Conservation (phyloP, 1,284 basidiomycete genomes). For the Lignosus rhinocerotis region DNA sequence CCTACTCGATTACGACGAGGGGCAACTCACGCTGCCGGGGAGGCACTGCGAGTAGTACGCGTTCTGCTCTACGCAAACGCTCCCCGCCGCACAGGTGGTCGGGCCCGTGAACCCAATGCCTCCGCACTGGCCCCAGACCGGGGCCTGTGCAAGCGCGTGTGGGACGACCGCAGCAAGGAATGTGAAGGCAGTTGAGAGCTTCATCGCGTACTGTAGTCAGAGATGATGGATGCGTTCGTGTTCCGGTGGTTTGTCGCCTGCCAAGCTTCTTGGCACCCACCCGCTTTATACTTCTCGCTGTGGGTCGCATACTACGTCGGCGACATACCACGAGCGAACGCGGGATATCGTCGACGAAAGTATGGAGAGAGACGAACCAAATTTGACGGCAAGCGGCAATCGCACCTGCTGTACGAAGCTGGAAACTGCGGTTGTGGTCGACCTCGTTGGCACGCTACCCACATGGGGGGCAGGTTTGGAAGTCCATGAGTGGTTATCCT, state of each 20-base stretch:
- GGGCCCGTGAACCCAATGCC: slow-evolving; percentile 39
- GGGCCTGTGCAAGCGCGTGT: slow-evolving; percentile 32
- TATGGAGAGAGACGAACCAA: slow-evolving; percentile 7
- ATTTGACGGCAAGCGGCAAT: not conserved
- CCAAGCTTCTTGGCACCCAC: slow-evolving; percentile 4
- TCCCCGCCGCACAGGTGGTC: slow-evolving; percentile 37
- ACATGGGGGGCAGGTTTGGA: not conserved
- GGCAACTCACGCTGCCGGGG: slow-evolving; percentile 24
- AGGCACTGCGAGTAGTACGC: slow-evolving; percentile 38
- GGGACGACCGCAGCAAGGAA: slow-evolving; percentile 32
- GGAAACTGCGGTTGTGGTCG: not conserved
- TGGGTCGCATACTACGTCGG: not conserved
- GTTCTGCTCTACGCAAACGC: slow-evolving; percentile 29
- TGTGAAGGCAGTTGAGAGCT: slow-evolving; percentile 31
- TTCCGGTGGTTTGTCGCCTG: slow-evolving; percentile 1
- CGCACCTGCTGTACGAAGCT: not conserved
- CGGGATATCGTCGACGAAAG: slow-evolving; percentile 25
- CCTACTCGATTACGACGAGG: not conserved
- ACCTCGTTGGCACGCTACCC: not conserved
- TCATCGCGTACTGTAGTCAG: slow-evolving; percentile 20
- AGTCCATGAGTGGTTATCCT: not conserved
- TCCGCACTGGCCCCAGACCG: slow-evolving; percentile 39
- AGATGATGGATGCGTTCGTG: not conserved
- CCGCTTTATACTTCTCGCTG: slow-evolving; percentile 15
- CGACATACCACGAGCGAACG: not conserved